Evolutionary conservation across 2,329 filamentous ascomycete species (phyloP).

Genomic region (Aspergillus novofumigatus): DNA sequence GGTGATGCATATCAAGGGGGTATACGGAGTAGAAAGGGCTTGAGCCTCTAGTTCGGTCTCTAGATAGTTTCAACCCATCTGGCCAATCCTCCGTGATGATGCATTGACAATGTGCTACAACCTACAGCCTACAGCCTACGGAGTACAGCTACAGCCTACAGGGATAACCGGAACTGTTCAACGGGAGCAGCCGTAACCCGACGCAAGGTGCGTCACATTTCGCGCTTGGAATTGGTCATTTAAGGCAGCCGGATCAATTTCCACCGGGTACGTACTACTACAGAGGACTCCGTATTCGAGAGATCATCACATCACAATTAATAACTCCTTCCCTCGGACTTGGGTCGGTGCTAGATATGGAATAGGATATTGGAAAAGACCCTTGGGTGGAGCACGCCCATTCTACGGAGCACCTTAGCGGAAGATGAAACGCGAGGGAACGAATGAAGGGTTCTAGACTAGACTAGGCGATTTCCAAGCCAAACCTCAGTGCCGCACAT

Average conservation of each 20-base stretch:
- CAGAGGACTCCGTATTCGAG: not conserved
- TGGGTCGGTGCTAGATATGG: not conserved
- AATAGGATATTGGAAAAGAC: not conserved
- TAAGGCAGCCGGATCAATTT: not conserved
- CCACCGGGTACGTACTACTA: not conserved
- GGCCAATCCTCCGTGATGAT: not conserved
- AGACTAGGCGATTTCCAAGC: not conserved
- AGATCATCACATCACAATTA: not conserved
- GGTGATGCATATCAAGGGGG: not conserved
- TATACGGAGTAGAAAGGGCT: not conserved
- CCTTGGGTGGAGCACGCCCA: not conserved
- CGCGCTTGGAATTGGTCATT: not conserved
- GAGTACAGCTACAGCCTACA: not conserved
- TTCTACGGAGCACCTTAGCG: not conserved
- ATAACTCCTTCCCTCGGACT: not conserved
- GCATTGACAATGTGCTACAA: not conserved
- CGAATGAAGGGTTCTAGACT: not conserved
- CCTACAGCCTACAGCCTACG: not conserved
- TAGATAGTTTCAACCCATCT: not conserved
- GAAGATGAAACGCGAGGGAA: not conserved
- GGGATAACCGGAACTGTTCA: not conserved
- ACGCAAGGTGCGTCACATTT: not conserved
- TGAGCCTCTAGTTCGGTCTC: not conserved
- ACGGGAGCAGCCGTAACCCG: not conserved
- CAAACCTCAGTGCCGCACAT: too few species aligned